Evolutionary conservation across 2,329 filamentous ascomycete genomes (phyloP).

Genomic region (Aschersonia sp.): DNA sequence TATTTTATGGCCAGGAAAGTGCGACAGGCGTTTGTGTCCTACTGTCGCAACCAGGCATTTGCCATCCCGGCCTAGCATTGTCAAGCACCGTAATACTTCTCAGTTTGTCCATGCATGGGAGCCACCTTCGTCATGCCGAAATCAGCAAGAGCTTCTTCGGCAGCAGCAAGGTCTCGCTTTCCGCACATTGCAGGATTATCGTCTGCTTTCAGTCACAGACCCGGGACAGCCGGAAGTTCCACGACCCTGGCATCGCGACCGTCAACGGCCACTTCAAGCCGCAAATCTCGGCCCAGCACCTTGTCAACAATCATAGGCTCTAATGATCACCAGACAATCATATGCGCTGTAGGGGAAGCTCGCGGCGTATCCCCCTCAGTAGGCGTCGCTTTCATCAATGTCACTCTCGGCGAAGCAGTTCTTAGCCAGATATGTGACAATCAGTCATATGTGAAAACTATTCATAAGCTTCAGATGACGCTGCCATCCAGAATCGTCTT

Average conservation of each 20-base stretch:
- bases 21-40: no score
- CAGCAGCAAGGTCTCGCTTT: not conserved
- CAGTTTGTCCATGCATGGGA: no score
- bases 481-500: slow-evolving; percentile 70
- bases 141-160: not conserved
- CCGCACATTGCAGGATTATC: slow-evolving; percentile 4
- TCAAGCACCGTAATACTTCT: no score
- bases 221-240: slow-evolving; percentile 2
- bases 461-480: slow-evolving; percentile 74
- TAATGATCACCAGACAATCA: slow-evolving; percentile 48
- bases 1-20: no score
- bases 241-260: slow-evolving; percentile 1
- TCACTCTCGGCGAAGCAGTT: slow-evolving; percentile 69
- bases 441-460: slow-evolving; percentile 76
- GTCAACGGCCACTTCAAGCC: slow-evolving; percentile 26
- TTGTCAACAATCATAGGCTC: slow-evolving; percentile 25
- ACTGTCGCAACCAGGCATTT: no score
- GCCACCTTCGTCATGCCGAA: no score
- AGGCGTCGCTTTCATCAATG: slow-evolving; percentile 75
- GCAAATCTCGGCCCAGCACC: slow-evolving; percentile 26
- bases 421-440: slow-evolving; percentile 88
- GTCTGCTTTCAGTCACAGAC: slow-evolving; percentile 6
- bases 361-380: slow-evolving; percentile 76
- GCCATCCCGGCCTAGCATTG: no score
- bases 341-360: slow-evolving; percentile 82